phyloP scores from a whole-genome alignment of 257 asterid genomes.

The Solanum bukasovii region DNA sequence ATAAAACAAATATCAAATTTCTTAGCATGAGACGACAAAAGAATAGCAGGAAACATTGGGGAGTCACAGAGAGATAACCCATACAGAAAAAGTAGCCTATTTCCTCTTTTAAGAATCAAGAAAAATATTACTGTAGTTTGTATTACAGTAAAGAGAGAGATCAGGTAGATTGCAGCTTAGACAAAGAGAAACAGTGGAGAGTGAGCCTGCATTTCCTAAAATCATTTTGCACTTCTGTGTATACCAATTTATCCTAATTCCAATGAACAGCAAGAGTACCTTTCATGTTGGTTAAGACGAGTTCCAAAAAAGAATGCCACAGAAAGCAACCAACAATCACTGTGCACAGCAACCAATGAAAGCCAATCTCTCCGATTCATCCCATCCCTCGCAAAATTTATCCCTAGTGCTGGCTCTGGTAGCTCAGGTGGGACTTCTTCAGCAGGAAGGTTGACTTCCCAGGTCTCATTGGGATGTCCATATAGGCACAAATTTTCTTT shows the following conservation, averaged over 20 bases:
- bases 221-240: not conserved
- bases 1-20: not conserved
- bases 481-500: constrained; percentile 88
- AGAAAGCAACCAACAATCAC: constrained; percentile 95
- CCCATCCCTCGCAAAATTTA: constrained; percentile 93
- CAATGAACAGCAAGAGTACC: constrained; percentile 23
- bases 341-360: constrained; percentile 82
- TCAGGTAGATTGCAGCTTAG: not conserved
- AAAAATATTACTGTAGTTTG: not conserved
- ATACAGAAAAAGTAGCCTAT: not conserved
- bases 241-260: not conserved
- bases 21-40: not conserved
- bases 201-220: not conserved
- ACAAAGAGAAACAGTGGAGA: not conserved
- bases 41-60: not conserved
- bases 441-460: constrained; percentile 94
- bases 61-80: not conserved
- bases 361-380: constrained; percentile 89
- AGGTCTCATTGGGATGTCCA: constrained; percentile 76
- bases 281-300: constrained; percentile 70
- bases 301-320: constrained; percentile 90
- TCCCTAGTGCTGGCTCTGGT: constrained; percentile 94
- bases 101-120: not conserved
- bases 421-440: constrained; percentile 98
- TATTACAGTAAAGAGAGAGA: not conserved